phyloP scores from a whole-genome alignment of 2,329 filamentous ascomycete genomes.

The Sclerotinia minor region DNA sequence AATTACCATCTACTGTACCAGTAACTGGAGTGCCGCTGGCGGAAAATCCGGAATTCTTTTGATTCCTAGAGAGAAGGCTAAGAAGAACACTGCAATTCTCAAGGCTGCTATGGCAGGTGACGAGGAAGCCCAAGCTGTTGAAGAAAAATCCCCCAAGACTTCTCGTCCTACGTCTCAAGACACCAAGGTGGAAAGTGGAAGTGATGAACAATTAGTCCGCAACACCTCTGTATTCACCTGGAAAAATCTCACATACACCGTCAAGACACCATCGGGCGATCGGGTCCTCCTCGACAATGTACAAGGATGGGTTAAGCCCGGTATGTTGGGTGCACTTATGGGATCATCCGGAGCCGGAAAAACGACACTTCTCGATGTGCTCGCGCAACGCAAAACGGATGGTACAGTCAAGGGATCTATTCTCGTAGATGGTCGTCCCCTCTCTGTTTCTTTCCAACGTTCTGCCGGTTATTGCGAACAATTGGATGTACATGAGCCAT shows the following conservation, averaged over 20 bases:
- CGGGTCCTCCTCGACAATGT: slow-evolving; percentile 68
- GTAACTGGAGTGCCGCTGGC: slow-evolving; percentile 54
- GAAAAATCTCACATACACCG: slow-evolving; percentile 69
- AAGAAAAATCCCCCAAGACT: slow-evolving; percentile 26
- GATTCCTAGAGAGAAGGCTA: slow-evolving; percentile 60
- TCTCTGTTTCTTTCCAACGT: slow-evolving; percentile 81
- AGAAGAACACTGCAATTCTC: slow-evolving; percentile 43
- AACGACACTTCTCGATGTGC: slow-evolving; percentile 81
- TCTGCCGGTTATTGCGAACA: slow-evolving; percentile 73
- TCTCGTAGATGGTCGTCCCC: slow-evolving; percentile 62
- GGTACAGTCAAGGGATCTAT: slow-evolving; percentile 86
- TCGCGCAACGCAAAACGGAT: slow-evolving; percentile 84
- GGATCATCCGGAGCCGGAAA: slow-evolving; percentile 74
- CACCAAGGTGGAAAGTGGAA: slow-evolving; percentile 41
- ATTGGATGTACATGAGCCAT: slow-evolving; percentile 83
- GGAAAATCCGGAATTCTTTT: slow-evolving; percentile 57
- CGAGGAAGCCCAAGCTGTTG: slow-evolving; percentile 48
- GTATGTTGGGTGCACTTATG: slow-evolving; percentile 62
- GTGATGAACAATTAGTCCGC: slow-evolving; percentile 50
- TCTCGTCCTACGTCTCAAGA: slow-evolving; percentile 31
- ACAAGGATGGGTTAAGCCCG: slow-evolving; percentile 61
- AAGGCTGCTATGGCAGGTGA: slow-evolving; percentile 43
- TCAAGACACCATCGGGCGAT: slow-evolving; percentile 61
- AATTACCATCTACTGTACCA: slow-evolving; percentile 59
- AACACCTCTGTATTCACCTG: slow-evolving; percentile 73